Conservation (phyloP, 1,284 basidiomycete genomes). For the Fomitopsis pinicola region DNA sequence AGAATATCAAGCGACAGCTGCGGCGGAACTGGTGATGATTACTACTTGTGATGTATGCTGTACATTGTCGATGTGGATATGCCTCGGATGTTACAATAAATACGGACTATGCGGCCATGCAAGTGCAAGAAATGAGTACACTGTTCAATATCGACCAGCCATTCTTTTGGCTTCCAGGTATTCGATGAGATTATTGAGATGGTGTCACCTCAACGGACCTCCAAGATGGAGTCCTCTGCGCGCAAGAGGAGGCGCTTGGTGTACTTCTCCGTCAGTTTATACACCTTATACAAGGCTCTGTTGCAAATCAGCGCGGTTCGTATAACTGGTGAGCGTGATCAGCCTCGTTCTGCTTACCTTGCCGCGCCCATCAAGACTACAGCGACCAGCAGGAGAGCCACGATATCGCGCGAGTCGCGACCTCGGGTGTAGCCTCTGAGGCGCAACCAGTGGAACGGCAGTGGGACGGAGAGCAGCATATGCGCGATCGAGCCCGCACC, state of each 20-base stretch:
- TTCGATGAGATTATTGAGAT: neutral
- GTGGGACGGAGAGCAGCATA: constrained; percentile 56
- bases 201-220: constrained; percentile 44
- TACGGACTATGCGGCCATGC: constrained; percentile 1
- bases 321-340: neutral
- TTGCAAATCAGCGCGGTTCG: neutral
- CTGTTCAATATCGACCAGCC: neutral
- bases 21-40: constrained; percentile 46
- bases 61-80: neutral
- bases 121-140: neutral
- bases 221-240: constrained; percentile 75
- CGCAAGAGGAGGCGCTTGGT: constrained; percentile 60
- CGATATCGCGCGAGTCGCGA: constrained; percentile 51
- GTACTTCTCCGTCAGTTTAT: constrained; percentile 53
- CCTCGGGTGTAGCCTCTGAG: constrained; percentile 53
- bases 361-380: constrained; percentile 60
- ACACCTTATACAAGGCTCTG: constrained; percentile 70
- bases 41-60: neutral
- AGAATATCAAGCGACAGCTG: constrained; percentile 63
- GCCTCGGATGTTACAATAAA: neutral
- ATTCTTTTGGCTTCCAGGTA: neutral
- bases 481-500: constrained; percentile 74
- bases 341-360: constrained; percentile 39
- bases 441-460: constrained; percentile 64
- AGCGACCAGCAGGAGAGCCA: constrained; percentile 57